Base-by-base conservation (phyloP, 106 monocot genomes). In the Vanilla planifolia region DNA sequence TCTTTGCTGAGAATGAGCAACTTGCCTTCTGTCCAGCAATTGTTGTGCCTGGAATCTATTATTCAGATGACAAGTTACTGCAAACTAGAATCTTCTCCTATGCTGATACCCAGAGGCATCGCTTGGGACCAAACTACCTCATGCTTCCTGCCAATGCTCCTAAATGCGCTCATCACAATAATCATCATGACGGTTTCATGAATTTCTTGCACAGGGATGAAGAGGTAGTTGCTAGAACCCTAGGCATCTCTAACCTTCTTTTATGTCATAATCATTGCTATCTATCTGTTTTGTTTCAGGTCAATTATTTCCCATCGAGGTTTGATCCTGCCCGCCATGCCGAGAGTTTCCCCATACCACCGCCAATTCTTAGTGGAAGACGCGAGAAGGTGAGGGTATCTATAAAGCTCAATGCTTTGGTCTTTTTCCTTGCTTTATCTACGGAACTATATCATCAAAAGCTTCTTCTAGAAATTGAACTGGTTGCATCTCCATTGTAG, bases 161-260 rank as follows among this genome's bases (percentile, higher is more conserved):
- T 13, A 86, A 86, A 68, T 68, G 72, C 68, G 68, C 68, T 41
- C 71, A 83, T 72, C 83, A 88, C 56, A 88, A 88, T 35, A 84
- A 82, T 55, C 88, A 88, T 66, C 75, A 88, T 64, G 88, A 88
- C 8, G 88, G 88, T 16, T 43, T 55, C 14, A 88, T 88, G 88
- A 88, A 88, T 53, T 83, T 88, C 75, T 68, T 88, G 79, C 88
- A 83, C 55, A 65, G 88, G 60, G 83, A 88, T 68, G 88, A 88
- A 24, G 88, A 88, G 79, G 88, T 83, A 51, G 16, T 24, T 6
- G 8, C 35, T 35, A 17, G 6, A 35, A 2, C 33, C 33, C 14
- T 5, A 19, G 7, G 35, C 25, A 10, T 27, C 32, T 48, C n/a
- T 43, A n/a, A 56, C 51, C 3, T 32, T 14, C 30, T 22, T 24